Conservation (phyloP, 345 rosid genomes). For the Rhizophora mangle region DNA sequence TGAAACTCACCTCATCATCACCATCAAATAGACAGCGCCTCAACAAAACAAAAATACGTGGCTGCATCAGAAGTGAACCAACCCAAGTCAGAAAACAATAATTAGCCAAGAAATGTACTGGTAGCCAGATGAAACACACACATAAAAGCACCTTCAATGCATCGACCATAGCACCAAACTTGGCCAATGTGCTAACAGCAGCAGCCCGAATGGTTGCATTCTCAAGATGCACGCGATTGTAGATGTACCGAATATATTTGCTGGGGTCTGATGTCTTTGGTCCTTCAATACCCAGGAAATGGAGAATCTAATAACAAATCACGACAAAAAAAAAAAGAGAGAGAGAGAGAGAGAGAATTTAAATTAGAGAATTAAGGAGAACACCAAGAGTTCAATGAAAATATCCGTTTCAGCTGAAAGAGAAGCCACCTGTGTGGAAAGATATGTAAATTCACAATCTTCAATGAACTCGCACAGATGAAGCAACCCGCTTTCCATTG, state of each 20-base stretch:
- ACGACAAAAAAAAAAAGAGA: background rate
- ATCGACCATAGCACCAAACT: constrained; percentile 92
- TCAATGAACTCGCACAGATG: constrained; percentile 98
- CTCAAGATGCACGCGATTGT: constrained; percentile 97
- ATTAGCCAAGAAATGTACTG: background rate
- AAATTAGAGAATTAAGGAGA: background rate
- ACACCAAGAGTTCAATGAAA: background rate
- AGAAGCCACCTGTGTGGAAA: constrained; percentile 80
- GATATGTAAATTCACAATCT: constrained; percentile 99
- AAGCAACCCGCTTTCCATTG: constrained; percentile 93
- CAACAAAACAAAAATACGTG: constrained; percentile 75
- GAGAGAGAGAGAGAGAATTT: background rate
- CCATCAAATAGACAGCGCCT: constrained; percentile 87
- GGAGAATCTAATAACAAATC: constrained; percentile 62
- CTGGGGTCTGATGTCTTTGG: constrained; percentile 93
- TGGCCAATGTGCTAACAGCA: constrained; percentile 93
- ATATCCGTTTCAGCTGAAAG: background rate
- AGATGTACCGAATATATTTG: constrained; percentile 91
- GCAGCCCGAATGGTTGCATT: constrained; percentile 96
- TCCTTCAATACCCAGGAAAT: constrained; percentile 95
- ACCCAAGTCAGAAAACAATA: constrained; percentile 6
- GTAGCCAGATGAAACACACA: background rate
- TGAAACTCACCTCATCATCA: constrained; percentile 87
- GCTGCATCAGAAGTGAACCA: constrained; percentile 47
- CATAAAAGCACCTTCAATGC: constrained; percentile 59